Base-by-base conservation (phyloP, 441 rosid genomes). In the Corymbia calophylla region DNA sequence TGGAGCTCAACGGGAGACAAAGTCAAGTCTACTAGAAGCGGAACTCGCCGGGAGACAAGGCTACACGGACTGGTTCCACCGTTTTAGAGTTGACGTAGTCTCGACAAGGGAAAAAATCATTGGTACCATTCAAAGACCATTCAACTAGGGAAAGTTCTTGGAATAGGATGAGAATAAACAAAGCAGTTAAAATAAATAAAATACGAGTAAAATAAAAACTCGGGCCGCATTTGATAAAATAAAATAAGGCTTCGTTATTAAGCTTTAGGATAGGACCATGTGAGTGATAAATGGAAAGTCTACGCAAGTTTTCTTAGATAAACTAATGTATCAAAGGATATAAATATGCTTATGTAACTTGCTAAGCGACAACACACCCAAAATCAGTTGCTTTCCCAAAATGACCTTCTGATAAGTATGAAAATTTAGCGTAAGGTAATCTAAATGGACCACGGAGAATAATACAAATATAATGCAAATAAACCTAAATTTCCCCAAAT, bases 181-280 rank as follows among this genome's bases (percentile, higher is more conserved):
- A 62, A 62, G 32, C 18, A 29, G 1, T 62, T 62, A 13, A 62
- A 62, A 62, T 29, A 62, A 62, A 62, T 14, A 62, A 62, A 62
- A 18, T 29, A 1, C 0, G 32, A 62, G 8, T 62, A 62, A 62
- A 27, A 5, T 27, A 60, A 60, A 60, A 27, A 27, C 16, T 8
- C 8, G 4, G 29, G 68, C 31, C 4, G 16, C 8, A 3, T 60
- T 16, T 27, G 8, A 60, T 27, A 11, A 60, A 62, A 60, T 27
- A 13, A 60, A 29, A 27, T 13, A 13, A 27, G 31, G 16, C 68
- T 8, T 29, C 4, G 31, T 12, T 29, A 3, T 27, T 14, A n/a
- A 60, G 31, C 68, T 27, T 29, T 7, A 60, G 19, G 70, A 0
- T 62, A 1, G 16, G 70, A 62, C 35, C 0, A 9, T 0, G 3